Conservation (phyloP, 225 moss, liverwort and hornwort genomes). For the Sphagnum tenellum region DNA sequence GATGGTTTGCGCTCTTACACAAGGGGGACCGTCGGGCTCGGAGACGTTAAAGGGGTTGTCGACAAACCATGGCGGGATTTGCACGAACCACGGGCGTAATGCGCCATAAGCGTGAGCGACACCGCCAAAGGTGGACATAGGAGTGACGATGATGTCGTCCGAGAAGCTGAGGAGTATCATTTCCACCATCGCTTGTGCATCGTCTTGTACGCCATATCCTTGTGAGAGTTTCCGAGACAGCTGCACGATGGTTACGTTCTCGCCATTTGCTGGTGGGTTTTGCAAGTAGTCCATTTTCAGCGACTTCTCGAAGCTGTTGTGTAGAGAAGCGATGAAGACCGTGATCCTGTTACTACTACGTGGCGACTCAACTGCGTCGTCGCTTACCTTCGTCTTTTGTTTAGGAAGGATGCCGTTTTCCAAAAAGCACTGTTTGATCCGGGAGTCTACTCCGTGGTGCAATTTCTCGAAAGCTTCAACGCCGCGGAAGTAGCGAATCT, state of each 20-base stretch:
- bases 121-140: constrained; percentile 3
- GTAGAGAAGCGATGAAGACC: not conserved
- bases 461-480: no score
- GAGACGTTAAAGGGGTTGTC: no score
- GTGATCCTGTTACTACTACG: not conserved
- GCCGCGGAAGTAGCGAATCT: no score
- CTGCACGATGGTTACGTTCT: not conserved
- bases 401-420: not conserved
- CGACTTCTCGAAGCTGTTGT: not conserved
- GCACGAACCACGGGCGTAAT: not conserved
- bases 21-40: no score
- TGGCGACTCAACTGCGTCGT: no score
- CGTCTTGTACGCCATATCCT: not conserved
- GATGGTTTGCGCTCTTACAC: no score
- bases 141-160: not conserved
- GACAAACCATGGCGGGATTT: no score
- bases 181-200: not conserved
- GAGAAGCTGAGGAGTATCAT: not conserved
- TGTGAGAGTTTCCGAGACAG: not conserved
- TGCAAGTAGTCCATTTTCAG: not conserved
- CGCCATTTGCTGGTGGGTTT: not conserved
- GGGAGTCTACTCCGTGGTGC: not conserved
- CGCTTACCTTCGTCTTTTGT: not conserved
- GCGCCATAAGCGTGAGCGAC: not conserved
- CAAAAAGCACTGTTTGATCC: not conserved